Evolutionary conservation across 345 rosid species (phyloP), one percentile per base, ranked within the genome.

Genomic region (Camelina laxa): DNA sequence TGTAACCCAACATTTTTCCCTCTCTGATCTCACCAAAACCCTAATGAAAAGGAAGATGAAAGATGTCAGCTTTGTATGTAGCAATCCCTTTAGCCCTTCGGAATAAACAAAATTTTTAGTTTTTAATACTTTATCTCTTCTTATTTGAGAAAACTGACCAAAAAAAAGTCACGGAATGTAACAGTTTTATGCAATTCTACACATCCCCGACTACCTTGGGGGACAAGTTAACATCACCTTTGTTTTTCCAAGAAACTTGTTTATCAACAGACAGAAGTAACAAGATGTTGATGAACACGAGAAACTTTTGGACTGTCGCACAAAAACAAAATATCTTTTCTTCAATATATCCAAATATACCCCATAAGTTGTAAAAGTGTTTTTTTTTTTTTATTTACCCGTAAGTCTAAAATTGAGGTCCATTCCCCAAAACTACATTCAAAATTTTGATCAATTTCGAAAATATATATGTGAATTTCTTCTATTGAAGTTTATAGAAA

Each of bases 1-100:
- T 73, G 84, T 88, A 82, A 27, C 87, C 86, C 42, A 85, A 54
- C 96, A 87, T 47, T 16, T 16, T 89, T 77, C 30, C 16, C 16
- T 63, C 16, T 54, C 17, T 50, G 61, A 39, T 58, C 41, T 57
- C 44, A 2, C 9, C 30, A 42, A 13, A 33, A 47, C 13, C 20
- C 58, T 56, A 16, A 35, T 22, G 21, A 20, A 20, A 22, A 27
- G 30, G 48, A 36, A 31, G 64, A 30, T 53, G 39, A 51, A 51
- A 51, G 16, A 22, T 50, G 69, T 67, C 62, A 22, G 30, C 19
- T 59, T 58, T 19, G 30, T 27, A 4, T 31, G 2, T 11, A 5
- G 39, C 38, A 27, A 45, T 8, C 54, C 21, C 6, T 24, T 41
- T 21, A 22, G 41, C 41, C 41, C 9, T 47, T 42, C 9, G 14